These are phyloP conservation scores for Colletotrichum sublineola DNA, from an alignment of 2,329 filamentous ascomycete genomes.

Conservation along the genomic window DNA sequence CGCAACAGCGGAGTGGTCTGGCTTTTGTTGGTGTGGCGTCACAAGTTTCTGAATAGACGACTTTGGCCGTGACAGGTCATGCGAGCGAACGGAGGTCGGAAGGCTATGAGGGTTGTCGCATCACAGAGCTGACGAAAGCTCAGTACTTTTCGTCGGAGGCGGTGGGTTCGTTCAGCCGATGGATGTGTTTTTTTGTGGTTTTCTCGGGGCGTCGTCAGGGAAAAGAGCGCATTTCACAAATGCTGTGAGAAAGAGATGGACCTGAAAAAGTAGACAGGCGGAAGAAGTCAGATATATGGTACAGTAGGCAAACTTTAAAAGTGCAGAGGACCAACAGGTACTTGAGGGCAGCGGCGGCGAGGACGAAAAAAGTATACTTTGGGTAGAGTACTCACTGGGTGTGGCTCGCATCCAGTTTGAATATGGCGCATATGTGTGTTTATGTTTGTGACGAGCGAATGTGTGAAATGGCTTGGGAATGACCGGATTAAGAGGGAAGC, in stretches of 20 bases:
- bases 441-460: conserved; percentile 6
- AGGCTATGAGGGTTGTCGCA: conserved; percentile 33
- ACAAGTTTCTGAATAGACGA: conserved; percentile 15
- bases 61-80: conserved; percentile 24
- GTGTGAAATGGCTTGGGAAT: conserved; percentile 15
- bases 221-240: conserved; percentile 16
- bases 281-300: conserved; percentile 37
- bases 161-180: neutral
- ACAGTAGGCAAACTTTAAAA: conserved; percentile 22
- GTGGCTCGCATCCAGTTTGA: conserved; percentile 7
- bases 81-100: conserved; percentile 25
- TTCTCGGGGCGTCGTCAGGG: conserved; percentile 1
- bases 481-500: conserved; percentile 25
- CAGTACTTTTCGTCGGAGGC: neutral
- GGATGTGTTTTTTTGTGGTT: neutral
- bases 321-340: conserved; percentile 8
- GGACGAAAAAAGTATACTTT: neutral
- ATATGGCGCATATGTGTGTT: conserved; percentile 5
- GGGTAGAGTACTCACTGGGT: conserved; percentile 15
- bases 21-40: conserved; percentile 24
- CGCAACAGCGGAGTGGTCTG: conserved; percentile 14
- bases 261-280: conserved; percentile 11
- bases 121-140: conserved; percentile 15
- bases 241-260: conserved; percentile 13
- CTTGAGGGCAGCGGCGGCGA: neutral